These are phyloP conservation scores for Plasmodium falciparum DNA, from an alignment of 169 alveolate genomes.

Conservation along the genomic window DNA sequence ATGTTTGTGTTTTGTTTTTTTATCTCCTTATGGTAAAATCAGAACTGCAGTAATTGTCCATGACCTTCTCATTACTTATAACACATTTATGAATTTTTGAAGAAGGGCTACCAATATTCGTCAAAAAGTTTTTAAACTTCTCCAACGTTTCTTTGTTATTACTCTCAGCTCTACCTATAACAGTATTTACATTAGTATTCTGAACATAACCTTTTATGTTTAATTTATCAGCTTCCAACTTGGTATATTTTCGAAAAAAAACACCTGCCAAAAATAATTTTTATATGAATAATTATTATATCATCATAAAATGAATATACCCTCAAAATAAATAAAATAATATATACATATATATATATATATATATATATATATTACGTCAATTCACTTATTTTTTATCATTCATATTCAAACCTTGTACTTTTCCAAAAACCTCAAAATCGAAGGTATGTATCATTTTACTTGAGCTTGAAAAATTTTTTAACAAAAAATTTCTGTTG, in stretches of 20 bases:
- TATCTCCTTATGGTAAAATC: conserved; percentile 35
- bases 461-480: conserved; percentile 10
- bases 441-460: conserved; percentile 71
- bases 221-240: conserved; percentile 83
- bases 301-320: too few relatives aligned
- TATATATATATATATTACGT: not conserved
- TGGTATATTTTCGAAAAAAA: conserved; percentile 83
- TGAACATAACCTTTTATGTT: conserved; percentile 83
- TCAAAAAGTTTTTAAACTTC: conserved; percentile 78
- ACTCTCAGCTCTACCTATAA: conserved; percentile 81
- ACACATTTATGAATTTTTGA: conserved; percentile 81
- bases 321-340: not conserved
- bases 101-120: conserved; percentile 82
- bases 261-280: conserved; percentile 77
- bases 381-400: not conserved
- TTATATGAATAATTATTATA: not conserved
- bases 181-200: conserved; percentile 83
- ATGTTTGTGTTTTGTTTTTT: too few relatives aligned
- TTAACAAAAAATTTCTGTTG: conserved; percentile 8
- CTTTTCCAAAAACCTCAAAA: conserved; percentile 76
- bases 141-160: conserved; percentile 69
- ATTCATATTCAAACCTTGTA: conserved; percentile 45
- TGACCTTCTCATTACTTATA: conserved; percentile 73
- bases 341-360: not conserved
- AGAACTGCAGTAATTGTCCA: conserved; percentile 26